phyloP scores from a whole-genome alignment of 2,329 filamentous ascomycete species.

The Fusarium sp. region DNA sequence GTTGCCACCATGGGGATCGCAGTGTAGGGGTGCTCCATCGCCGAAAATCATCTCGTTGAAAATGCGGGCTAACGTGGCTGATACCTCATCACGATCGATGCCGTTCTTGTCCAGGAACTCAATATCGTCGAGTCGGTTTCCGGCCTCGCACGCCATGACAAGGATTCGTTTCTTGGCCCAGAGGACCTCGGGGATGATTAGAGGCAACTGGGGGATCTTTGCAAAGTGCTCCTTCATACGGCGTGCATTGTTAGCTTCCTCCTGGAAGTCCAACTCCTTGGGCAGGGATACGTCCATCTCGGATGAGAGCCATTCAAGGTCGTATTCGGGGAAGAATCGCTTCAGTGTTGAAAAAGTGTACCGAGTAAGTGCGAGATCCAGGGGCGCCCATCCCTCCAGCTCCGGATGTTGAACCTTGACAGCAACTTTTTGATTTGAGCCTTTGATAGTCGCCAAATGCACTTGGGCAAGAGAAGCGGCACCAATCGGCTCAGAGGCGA shows the following conservation, averaged over 20 bases:
- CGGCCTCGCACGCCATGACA: constrained; percentile 94
- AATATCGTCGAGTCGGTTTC: constrained; percentile 89
- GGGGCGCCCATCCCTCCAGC: constrained; percentile 88
- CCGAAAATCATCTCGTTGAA: constrained; percentile 99
- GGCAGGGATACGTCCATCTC: constrained; percentile 95
- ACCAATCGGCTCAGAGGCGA: constrained; percentile 85
- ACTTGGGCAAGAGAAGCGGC: constrained; percentile 96
- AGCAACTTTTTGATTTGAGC: constrained; percentile 87
- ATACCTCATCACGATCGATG: constrained; percentile 96
- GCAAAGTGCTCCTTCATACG: constrained; percentile 87
- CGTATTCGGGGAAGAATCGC: constrained; percentile 96
- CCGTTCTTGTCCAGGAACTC: constrained; percentile 86
- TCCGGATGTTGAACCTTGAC: constrained; percentile 97
- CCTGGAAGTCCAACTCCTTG: constrained; percentile 89
- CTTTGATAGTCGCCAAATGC: constrained; percentile 86
- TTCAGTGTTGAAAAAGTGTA: constrained; percentile 94
- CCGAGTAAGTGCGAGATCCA: constrained; percentile 88
- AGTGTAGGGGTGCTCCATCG: constrained; percentile 88
- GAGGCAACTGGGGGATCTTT: constrained; percentile 78
- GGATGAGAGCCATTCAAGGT: constrained; percentile 93
- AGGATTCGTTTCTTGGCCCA: constrained; percentile 92
- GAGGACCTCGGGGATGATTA: constrained; percentile 90
- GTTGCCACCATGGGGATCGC: constrained; percentile 97
- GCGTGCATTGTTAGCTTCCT: constrained; percentile 87
- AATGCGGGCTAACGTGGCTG: constrained; percentile 87